Conservation (phyloP, 2,329 filamentous ascomycete species). For the Lachnellula arida region DNA sequence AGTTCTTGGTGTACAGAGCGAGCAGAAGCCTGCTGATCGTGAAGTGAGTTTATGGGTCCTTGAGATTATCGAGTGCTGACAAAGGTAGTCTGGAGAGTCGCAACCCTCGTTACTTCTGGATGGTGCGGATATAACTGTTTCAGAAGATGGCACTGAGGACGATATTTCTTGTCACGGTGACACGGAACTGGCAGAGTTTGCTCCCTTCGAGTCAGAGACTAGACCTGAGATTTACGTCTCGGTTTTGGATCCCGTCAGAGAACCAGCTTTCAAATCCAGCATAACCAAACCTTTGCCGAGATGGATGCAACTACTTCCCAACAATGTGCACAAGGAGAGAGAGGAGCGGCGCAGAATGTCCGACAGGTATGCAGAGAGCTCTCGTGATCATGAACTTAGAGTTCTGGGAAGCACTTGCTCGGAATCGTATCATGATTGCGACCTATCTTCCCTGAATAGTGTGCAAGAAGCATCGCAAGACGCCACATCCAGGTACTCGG, state of each 20-base stretch:
- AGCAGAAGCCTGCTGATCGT: not conserved
- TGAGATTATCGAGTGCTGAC: not conserved
- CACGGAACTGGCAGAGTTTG: constrained; percentile 4
- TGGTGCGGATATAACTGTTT: constrained; percentile 16
- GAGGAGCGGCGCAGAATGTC: not conserved
- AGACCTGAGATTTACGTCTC: constrained; percentile 43
- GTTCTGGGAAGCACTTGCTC: not conserved
- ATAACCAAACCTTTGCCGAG: constrained; percentile 48
- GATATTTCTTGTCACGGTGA: constrained; percentile 11
- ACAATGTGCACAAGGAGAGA: constrained; percentile 18
- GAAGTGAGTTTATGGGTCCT: not conserved
- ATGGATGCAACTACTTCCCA: constrained; percentile 31
- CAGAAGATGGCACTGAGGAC: constrained; percentile 17
- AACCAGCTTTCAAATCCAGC: constrained; percentile 43
- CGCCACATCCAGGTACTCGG: not conserved
- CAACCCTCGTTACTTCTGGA: constrained; percentile 14
- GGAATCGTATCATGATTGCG: not conserved
- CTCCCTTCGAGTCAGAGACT: not conserved
- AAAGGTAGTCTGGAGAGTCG: constrained; percentile 7
- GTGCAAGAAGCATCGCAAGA: not conserved
- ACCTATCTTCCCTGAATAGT: not conserved
- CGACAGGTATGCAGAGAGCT: not conserved
- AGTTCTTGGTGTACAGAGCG: constrained; percentile 2
- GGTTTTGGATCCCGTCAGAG: constrained; percentile 44
- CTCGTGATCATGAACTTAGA: not conserved